Evolutionary conservation across 345 rosid species (phyloP), one percentile per base, ranked within the genome.

Genomic region (Eucalyptus erythrocorys): DNA sequence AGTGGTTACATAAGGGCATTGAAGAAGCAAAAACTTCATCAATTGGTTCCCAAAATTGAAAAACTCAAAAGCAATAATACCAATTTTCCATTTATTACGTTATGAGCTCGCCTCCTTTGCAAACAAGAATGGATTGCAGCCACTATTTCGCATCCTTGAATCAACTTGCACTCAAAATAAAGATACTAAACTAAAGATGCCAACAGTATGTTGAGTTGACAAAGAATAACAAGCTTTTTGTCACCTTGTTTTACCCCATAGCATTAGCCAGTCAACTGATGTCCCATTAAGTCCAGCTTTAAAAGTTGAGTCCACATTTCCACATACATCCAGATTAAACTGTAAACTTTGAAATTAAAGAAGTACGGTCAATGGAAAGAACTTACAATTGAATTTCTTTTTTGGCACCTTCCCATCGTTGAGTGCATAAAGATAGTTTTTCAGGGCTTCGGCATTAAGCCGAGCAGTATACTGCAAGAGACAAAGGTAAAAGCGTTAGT

Each of bases 321-420:
- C 40, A n/a, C 59, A 85, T 85, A 76, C 84, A 76, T 76, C 84
- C 30, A 40, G 47, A 40, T 40, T 40, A 76, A 76, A 76, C 84
- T 76, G 84, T 76, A 40, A 40, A 43, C 87, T 51, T 86, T 48
- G 53, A 50, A 86, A 55, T 86, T 55, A 84, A 48, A 86, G 27
- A 86, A n/a, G 61, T 82, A 81, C 9, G 16, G 32, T 55, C 50
- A 89, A 85, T 49, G 80, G 47, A 87, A 42, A 92, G 17, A 89
- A 92, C 99, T 95, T 88, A 96, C 99, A 32, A 88, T 98, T 97
- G 91, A 97, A 95, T 93, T 94, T 94, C 93, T 95, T 96, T 92
- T 98, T 95, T 5, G 98, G 93, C 88, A 95, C 93, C 93, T 93
- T 96, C 89, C 96, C 97, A 85, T 93, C 90, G 51, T 96, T 96